Base-by-base conservation (phyloP, 331 rosid genomes). In the Stylosanthes scabra region DNA sequence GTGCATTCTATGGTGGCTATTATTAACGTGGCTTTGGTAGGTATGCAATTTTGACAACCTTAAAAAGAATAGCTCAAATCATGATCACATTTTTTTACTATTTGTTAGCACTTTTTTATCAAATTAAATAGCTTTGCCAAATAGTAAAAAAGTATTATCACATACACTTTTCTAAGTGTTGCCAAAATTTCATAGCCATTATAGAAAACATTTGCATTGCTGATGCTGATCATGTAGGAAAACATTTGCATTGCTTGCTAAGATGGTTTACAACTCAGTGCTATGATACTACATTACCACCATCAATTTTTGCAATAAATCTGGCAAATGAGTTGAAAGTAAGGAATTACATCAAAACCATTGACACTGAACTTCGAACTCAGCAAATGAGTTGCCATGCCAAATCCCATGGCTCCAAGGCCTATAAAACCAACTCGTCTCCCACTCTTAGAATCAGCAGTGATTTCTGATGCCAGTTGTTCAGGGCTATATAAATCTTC, bases 321-420 rank as follows among this genome's bases (percentile, higher is more conserved):
- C 70, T 46, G 0, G 56, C 16, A 29, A 12, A 77, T 72, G 75
- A 62, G 56, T 70, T 71, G 44, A 72, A 63, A 59, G 49, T 20
- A 49, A 79, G 80, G n/a, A 81, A 83, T 93, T 93, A 93, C 98
- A 68, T 93, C 98, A 80, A 72, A 93, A 80, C 98, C 98, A 76
- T 41, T 31, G 64, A 93, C 98, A 50, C 73, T 55, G 87, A 86
- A 89, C 41, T 91, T 83, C 57, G 91, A 89, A 46, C 54, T 88
- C 85, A 93, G 64, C 66, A 93, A 89, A 51, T 93, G 95, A 71
- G 97, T 85, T 71, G 97, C 96, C 98, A 93, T 93, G 88, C 98
- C 98, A 80, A 89, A 93, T 80, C 98, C 98, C 98, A 93, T 93
- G 66, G 96, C 98, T 82, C 98, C 98, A 68, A 93, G 98, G 71